Evolutionary conservation across 2,329 filamentous ascomycete species (phyloP).

Genomic region (Epichloe uncinata): DNA sequence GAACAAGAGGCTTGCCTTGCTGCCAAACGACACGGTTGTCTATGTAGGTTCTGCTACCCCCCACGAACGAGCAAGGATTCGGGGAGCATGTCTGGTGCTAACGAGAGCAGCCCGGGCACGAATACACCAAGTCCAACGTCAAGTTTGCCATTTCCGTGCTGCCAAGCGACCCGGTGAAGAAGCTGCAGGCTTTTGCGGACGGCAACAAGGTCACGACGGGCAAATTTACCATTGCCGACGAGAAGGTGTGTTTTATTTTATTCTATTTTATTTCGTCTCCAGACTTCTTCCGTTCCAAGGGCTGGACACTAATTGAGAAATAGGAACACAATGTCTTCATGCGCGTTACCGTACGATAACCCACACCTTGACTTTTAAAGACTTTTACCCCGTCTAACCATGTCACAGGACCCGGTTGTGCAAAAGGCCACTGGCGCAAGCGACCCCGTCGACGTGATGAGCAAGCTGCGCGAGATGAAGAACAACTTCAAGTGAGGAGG

Average conservation of each 20-base stretch:
- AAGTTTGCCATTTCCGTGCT: constrained; percentile 71
- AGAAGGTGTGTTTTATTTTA: constrained; percentile 55
- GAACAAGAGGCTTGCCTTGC: constrained; percentile 65
- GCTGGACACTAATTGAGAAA: neutral
- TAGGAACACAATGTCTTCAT: constrained; percentile 95
- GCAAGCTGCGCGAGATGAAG: constrained; percentile 79
- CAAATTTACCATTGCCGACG: constrained; percentile 91
- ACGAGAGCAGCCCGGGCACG: constrained; percentile 63
- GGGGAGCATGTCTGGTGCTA: neutral
- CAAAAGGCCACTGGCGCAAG: constrained; percentile 74
- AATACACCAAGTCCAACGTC: constrained; percentile 96
- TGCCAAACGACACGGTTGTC: constrained; percentile 85
- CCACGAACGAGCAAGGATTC: neutral
- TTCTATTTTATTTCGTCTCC: neutral
- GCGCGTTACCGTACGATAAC: constrained; percentile 55
- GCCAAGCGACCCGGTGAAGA: constrained; percentile 62
- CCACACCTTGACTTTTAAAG: neutral
- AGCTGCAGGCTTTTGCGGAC: constrained; percentile 62
- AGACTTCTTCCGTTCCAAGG: neutral
- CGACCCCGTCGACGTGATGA: constrained; percentile 74
- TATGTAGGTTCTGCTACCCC: constrained; percentile 48
- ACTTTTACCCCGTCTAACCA: neutral
- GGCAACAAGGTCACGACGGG: constrained; percentile 82
- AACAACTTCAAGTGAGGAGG: constrained; percentile 56
- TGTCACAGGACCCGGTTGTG: constrained; percentile 58